These are phyloP conservation scores for Sporothrix humicola DNA, from an alignment of 2,329 filamentous ascomycete genomes.

Conservation along the genomic window DNA sequence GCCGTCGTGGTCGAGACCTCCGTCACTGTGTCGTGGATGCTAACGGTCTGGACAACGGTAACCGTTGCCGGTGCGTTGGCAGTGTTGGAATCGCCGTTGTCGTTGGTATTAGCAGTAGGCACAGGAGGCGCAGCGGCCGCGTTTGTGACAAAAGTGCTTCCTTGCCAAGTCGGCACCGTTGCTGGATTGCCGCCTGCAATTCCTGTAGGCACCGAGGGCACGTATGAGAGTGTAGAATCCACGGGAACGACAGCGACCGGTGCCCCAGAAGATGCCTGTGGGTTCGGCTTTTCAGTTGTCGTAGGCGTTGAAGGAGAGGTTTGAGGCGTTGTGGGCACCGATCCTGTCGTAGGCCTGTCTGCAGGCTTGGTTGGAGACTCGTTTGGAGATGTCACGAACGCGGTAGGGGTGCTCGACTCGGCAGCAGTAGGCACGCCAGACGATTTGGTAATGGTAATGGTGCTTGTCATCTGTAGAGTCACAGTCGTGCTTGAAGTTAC, in stretches of 20 bases:
- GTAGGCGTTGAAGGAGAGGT: neutral
- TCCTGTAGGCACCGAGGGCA: neutral
- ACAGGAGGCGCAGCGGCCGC: constrained; percentile 4
- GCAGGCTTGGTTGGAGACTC: neutral
- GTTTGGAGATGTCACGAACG: neutral
- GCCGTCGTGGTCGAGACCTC: constrained; percentile 20
- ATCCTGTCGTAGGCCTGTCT: neutral
- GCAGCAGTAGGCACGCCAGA: neutral
- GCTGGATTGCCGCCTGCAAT: constrained; percentile 1
- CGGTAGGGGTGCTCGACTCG: neutral
- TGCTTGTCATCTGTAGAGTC: constrained; percentile 28
- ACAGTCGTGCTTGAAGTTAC: neutral
- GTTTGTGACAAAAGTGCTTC: neutral
- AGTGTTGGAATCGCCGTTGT: neutral
- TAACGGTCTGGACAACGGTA: constrained; percentile 30
- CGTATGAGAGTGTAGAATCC: neutral
- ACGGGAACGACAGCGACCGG: neutral
- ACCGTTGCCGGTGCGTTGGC: constrained; percentile 19
- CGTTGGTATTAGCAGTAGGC: neutral
- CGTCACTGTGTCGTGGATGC: constrained; percentile 36
- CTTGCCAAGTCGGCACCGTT: neutral
- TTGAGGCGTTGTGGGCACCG: neutral
- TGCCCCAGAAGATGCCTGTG: neutral
- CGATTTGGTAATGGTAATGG: constrained; percentile 23
- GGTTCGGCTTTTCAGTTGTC: constrained; percentile 12